Conservation (phyloP, 2,329 filamentous ascomycete genomes). For the Colletotrichum sp. region DNA sequence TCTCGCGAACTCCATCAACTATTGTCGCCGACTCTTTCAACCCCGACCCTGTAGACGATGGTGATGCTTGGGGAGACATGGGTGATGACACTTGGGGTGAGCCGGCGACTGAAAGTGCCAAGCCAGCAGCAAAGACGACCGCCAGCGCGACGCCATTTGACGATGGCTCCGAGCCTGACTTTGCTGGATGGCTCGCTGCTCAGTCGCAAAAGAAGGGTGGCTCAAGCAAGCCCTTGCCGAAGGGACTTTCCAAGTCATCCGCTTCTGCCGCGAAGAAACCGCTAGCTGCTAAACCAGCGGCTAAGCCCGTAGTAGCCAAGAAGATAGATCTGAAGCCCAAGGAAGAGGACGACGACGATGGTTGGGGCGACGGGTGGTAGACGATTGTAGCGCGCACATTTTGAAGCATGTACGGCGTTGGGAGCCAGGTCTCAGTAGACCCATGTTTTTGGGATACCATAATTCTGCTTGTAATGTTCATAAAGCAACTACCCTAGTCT, state of each 20-base stretch:
- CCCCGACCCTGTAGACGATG: conserved; percentile 64
- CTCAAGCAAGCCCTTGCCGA: conserved; percentile 73
- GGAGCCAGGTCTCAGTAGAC: neutral
- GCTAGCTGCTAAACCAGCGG: conserved; percentile 33
- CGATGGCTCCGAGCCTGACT: conserved; percentile 89
- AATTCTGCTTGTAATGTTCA: conserved; percentile 4
- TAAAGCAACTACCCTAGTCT: conserved; percentile 1
- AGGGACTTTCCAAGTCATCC: conserved; percentile 74
- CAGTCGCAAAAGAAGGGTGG: conserved; percentile 77
- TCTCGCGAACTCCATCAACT: conserved; percentile 55
- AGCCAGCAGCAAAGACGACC: conserved; percentile 28
- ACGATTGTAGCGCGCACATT: neutral
- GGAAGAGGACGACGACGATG: conserved; percentile 63
- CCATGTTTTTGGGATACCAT: conserved; percentile 14
- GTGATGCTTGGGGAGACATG: conserved; percentile 79
- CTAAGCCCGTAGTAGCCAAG: conserved; percentile 59
- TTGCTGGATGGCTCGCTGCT: conserved; percentile 92
- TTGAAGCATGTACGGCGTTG: conserved; percentile 18
- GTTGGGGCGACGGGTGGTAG: conserved; percentile 72
- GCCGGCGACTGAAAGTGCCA: conserved; percentile 26
- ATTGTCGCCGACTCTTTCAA: conserved; percentile 56
- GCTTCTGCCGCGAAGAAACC: conserved; percentile 45
- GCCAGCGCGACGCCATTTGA: conserved; percentile 65
- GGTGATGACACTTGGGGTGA: conserved; percentile 53
- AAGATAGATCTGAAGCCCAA: conserved; percentile 75